A percentile compares a stretch with the other conserved stretches of the same genome.
Conservation (phyloP, 2,329 filamentous ascomycete species). For the Fusarium nelsonii region DNA sequence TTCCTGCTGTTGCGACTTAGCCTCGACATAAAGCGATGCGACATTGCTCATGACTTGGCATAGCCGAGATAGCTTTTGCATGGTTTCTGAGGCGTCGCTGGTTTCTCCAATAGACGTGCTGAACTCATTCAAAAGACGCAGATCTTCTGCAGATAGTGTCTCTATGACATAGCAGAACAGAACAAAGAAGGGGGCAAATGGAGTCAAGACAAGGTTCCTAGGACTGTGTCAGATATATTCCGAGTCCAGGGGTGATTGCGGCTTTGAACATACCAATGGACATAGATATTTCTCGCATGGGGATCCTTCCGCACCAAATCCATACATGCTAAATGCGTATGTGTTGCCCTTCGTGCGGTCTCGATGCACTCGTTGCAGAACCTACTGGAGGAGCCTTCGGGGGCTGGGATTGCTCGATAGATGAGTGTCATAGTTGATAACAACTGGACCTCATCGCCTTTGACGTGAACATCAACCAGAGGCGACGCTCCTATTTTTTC, state of each 20-base stretch:
- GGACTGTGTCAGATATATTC: slow-evolving; percentile 18
- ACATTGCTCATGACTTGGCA: slow-evolving; percentile 72
- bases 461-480: slow-evolving; percentile 59
- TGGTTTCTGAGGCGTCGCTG: slow-evolving; percentile 66
- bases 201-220: slow-evolving; percentile 68
- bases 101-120: slow-evolving; percentile 66
- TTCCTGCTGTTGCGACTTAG: slow-evolving; percentile 64
- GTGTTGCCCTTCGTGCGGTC: slow-evolving; percentile 63
- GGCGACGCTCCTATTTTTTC: slow-evolving; percentile 55
- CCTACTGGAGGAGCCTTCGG: slow-evolving; percentile 56
- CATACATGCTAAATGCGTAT: slow-evolving; percentile 60
- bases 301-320: slow-evolving; percentile 56
- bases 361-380: slow-evolving; percentile 64
- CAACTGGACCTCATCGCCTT: slow-evolving; percentile 62
- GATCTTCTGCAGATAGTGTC: slow-evolving; percentile 64
- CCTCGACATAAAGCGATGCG: slow-evolving; percentile 71
- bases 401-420: slow-evolving; percentile 64
- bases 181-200: slow-evolving; percentile 71
- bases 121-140: slow-evolving; percentile 68
- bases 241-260: neutral
- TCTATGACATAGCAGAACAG: slow-evolving; percentile 70
- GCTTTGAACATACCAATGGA: slow-evolving; percentile 61
- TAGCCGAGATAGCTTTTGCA: slow-evolving; percentile 71
- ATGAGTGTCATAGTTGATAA: slow-evolving; percentile 64
- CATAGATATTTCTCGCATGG: slow-evolving; percentile 60